Conservation (phyloP, 352 stramenopile species). For the Phytophthora pseudosyringae region DNA sequence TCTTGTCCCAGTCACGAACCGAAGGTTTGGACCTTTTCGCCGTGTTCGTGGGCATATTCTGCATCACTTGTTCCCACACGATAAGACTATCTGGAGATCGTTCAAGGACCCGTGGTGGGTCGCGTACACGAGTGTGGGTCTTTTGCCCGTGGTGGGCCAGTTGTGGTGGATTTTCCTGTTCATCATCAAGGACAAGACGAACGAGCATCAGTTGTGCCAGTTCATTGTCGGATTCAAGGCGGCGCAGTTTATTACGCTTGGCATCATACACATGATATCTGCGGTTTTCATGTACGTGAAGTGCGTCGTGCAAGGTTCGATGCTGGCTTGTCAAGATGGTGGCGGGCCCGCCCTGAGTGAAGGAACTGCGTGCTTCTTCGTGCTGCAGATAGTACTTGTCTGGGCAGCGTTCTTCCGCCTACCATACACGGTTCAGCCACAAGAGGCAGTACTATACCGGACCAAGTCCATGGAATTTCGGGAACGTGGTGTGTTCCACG, state of each 20-base stretch:
- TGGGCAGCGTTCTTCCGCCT: constrained; percentile 88
- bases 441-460: constrained; percentile 59
- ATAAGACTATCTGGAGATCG: constrained; percentile 90
- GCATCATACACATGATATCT: constrained; percentile 71
- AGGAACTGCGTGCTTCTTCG: constrained; percentile 83
- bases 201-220: constrained; percentile 93
- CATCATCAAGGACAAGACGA: constrained; percentile 91
- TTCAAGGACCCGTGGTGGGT: constrained; percentile 87
- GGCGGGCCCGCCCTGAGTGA: constrained; percentile 65
- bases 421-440: constrained; percentile 77
- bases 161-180: constrained; percentile 93
- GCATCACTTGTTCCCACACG: constrained; percentile 89
- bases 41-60: constrained; percentile 78
- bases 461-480: constrained; percentile 55
- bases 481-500: constrained; percentile 60
- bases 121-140: constrained; percentile 74
- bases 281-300: constrained; percentile 75
- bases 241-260: constrained; percentile 91
- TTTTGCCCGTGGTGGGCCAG: constrained; percentile 87
- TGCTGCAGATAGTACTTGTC: constrained; percentile 83
- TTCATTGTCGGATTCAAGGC: constrained; percentile 93
- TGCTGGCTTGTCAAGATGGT: constrained; percentile 65
- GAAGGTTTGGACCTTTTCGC: constrained; percentile 37
- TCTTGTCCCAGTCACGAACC: constrained; percentile 11
- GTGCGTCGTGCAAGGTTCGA: constrained; percentile 68